Evolutionary conservation across 1,139 yeast genomes (phyloP), one percentile per base, ranked within the genome.

Genomic region (Suhomyces ambrosiae): DNA sequence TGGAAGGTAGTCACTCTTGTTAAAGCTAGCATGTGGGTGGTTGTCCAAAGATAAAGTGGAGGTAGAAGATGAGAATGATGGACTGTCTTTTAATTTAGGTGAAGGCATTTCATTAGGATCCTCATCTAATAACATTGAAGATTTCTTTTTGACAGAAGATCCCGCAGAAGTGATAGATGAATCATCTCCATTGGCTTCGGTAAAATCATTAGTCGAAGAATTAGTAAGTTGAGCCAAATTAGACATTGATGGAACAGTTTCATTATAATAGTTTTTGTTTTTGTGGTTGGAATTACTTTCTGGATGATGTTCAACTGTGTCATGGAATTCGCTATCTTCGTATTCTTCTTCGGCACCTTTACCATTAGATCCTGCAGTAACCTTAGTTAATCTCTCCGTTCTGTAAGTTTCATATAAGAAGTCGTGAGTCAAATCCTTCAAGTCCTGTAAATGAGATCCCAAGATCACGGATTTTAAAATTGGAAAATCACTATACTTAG

Each of bases 371-470:
- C 63, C 65, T 6, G 86, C 84, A 7, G 77, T 70, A 25, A 72
- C 78, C 47, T 65, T 67, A 25, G 72, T 67, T 49, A 90, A 76
- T 33, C 94, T 82, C 56, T 86, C 95, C 4, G 97, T 87, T 68
- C 98, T 83, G 64, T 92, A 92, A 45, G 84, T 82, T 62, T 92
- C 98, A 60, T 92, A 92, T 47, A 90, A 71, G 52, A 86, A 80
- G 58, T 89, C 96, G 58, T 89, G 96, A 15, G 97, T 92, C 57
- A 83, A 79, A 56, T 92, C 97, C 61, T 90, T 87, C 61, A 92
- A 77, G 58, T 92, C 98, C 56, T 86, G 90, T 52, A 92, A 73
- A 60, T 92, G 98, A n/a, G 96, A 81, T 32, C 95, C 92, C 53
- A 92, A 76, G 33, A 92, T 64, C 2, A 92, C 90, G 38, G 89